Base-by-base conservation (phyloP, 352 stramenopile species). In the Blastocystis sp. region DNA sequence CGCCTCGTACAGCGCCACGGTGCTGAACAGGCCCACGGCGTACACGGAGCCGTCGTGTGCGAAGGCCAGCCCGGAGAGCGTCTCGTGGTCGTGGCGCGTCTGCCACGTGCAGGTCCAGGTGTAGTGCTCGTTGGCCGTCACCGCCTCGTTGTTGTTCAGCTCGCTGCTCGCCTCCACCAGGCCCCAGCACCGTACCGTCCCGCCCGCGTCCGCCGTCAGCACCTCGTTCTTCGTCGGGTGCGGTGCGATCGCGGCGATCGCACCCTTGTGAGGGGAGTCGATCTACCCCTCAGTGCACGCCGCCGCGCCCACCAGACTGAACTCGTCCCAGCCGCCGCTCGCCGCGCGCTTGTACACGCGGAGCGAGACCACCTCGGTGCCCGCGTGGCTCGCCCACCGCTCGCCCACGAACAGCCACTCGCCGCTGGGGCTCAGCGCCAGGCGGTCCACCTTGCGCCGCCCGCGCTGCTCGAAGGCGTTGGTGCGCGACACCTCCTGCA, bases 91-190 rank as follows among this genome's bases (percentile, higher is more conserved):
- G 40, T n/a, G 64, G 11, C 28, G 7, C 21, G 14, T 76, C 21
- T 71, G 19, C 4, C 14, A 43, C 9, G 23, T 52, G 45, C 76
- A 86, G 14, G 76, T 56, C 60, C 64, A 86, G 11, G 60, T 76
- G 34, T 52, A 40, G 9, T 17, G 17, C 2, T 10, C 23, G 0
- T 76, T 52, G 21, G 10, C 21, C 19, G 23, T 60, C 23, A 86
- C 76, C 10, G 53, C 53, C 64, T 86, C 76, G 23, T 86, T 76
- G 23, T 43, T 79, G 48, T 86, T 69, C 43, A 76, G 34, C 4
- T 40, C n/a, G 21, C 61, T 61, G 21, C 41, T 69, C 41, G 10
- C 21, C 41, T 70, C 41, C 43, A 86, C 60, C 76, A 76, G 53
- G 11, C 43, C 1, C 76, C 76, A 86, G 7, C n/a, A 38, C 45